These are phyloP conservation scores for Ogataea zsoltii DNA, from an alignment of 805 yeast genomes.

Conservation along the genomic window DNA sequence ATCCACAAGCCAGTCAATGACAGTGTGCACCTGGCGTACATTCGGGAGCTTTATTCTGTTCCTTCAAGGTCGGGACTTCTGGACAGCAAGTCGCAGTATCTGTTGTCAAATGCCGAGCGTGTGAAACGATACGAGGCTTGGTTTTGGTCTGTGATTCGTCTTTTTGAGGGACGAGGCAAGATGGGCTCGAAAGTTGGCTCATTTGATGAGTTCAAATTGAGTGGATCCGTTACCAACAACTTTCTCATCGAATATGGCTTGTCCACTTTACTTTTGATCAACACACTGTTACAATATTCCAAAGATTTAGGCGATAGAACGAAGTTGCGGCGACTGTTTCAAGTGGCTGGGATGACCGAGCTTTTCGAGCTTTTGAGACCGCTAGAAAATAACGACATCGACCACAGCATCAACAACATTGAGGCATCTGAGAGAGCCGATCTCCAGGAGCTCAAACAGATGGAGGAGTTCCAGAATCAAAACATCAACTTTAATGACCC, in stretches of 20 bases:
- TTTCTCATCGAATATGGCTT: conserved; percentile 57
- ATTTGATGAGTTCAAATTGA: conserved; percentile 69
- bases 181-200: conserved; percentile 93
- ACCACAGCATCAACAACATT: conserved; percentile 44
- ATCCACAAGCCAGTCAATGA: conserved; percentile 33
- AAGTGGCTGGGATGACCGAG: conserved; percentile 42
- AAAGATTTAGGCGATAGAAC: conserved; percentile 41
- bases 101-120: conserved; percentile 27
- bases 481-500: conserved; percentile 70
- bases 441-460: conserved; percentile 39
- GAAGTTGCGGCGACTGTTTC: conserved; percentile 47
- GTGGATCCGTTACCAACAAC: conserved; percentile 57
- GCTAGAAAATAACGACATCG: conserved; percentile 42
- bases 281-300: conserved; percentile 46
- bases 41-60: conserved; percentile 26
- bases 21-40: conserved; percentile 35
- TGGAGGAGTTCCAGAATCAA: conserved; percentile 39
- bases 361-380: conserved; percentile 39
- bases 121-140: conserved; percentile 35
- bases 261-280: conserved; percentile 50
- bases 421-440: conserved; percentile 43
- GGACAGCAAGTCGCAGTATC: conserved; percentile 30
- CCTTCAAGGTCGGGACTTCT: conserved; percentile 20
- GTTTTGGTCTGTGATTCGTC: conserved; percentile 33
- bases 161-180: conserved; percentile 70